Evolutionary conservation across 2,329 filamentous ascomycete genomes (phyloP), one percentile per base, ranked within the genome.

Genomic region (Hypocreales sp.): DNA sequence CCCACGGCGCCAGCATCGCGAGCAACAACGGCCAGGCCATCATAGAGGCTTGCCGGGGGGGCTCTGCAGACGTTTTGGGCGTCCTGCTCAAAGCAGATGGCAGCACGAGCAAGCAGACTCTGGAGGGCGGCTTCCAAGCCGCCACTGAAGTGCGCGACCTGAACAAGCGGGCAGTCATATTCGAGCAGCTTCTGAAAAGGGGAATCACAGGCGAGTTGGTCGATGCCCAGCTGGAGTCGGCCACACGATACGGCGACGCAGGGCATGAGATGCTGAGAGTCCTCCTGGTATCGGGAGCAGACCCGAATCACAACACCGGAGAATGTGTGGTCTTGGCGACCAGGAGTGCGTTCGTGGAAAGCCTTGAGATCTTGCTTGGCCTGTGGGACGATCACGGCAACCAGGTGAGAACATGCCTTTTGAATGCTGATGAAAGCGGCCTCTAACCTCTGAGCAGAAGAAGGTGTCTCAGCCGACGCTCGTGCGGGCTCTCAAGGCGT

Each of bases 271-370:
- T 72, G 10, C 53, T 73, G 18, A 49, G 46, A 16, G 55, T 71
- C 8, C 40, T 76, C 12, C 46, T 74, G 4, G 44, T 44, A 1
- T 54, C 61, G 18, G 67, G 68, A 0, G 70, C 68, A 4, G 62
- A 64, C 28, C 59, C 65, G 0, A 63, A 73, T 37, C 62, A 62
- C 40, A 61, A 61, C 13, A 53, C 58, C 8, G 67, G 67, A 2
- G 64, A 71, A 28, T 60, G 64, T 5, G 55, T 73, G 4, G 62
- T 67, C 36, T 60, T 64, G 8, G 64, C 67, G 1, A 60, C 63
- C 1, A 52, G 60, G 20, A 64, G 60, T 32, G 64, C 62, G 0
- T 63, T 60, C 31, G 44, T 67, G 21, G 51, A 48, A 0, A 67
- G 53, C 17, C 46, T 72, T 7, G 56, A 63, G 40, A 41, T 70